A percentile compares a stretch with the other conserved stretches of the same genome.
Evolutionary conservation across 2,329 filamentous ascomycete species (phyloP).

Genomic region (Ascosphaera pollenicola): DNA sequence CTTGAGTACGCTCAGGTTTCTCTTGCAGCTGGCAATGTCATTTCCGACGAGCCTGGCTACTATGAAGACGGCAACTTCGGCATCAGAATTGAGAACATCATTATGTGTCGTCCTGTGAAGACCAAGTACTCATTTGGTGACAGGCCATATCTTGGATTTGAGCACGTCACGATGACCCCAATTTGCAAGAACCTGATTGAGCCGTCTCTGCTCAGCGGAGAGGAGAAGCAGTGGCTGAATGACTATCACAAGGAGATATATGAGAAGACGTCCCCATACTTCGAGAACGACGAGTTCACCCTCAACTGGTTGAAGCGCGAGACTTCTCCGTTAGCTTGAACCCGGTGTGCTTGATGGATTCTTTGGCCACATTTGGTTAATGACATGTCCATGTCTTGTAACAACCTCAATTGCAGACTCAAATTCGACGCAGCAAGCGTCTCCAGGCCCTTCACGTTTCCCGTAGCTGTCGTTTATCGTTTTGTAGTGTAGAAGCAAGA

Average conservation of each 20-base stretch:
- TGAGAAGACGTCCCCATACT: slow-evolving; percentile 58
- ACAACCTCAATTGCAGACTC: too few relatives aligned
- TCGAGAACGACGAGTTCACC: slow-evolving; percentile 49
- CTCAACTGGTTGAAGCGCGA: slow-evolving; percentile 69
- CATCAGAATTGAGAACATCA: slow-evolving; percentile 89
- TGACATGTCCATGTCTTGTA: too few relatives aligned
- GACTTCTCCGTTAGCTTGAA: slow-evolving; percentile 48
- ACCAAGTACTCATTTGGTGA: slow-evolving; percentile 78
- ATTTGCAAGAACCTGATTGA: slow-evolving; percentile 83
- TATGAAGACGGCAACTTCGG: slow-evolving; percentile 93
- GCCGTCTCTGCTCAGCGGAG: slow-evolving; percentile 41
- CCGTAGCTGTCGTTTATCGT: too few relatives aligned
- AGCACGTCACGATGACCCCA: slow-evolving; percentile 93
- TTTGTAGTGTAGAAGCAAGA: too few relatives aligned
- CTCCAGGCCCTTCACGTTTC: not conserved
- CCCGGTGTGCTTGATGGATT: too few relatives aligned
- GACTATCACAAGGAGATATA: slow-evolving; percentile 61
- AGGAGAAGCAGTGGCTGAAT: slow-evolving; percentile 73
- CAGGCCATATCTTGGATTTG: slow-evolving; percentile 84
- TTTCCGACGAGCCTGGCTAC: slow-evolving; percentile 91
- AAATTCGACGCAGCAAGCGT: too few relatives aligned
- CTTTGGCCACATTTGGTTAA: too few relatives aligned
- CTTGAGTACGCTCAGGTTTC: slow-evolving; percentile 82
- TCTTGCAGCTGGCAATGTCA: slow-evolving; percentile 74
- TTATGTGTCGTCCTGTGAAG: slow-evolving; percentile 73